phyloP scores from a whole-genome alignment of 208 protist genomes.

The Spongospora subterranea region DNA sequence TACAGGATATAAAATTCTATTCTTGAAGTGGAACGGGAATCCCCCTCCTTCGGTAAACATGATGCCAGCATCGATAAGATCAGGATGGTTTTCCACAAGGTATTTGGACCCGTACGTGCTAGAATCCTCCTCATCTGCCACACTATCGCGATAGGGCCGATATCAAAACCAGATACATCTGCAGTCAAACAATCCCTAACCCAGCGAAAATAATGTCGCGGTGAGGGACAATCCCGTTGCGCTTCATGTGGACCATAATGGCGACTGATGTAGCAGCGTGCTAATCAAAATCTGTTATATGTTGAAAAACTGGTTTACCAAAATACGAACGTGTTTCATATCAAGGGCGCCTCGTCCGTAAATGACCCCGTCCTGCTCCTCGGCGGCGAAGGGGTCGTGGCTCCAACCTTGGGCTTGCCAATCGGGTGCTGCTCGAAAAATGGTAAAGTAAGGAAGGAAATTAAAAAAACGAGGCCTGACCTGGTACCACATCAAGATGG shows the following conservation, averaged over 20 bases:
- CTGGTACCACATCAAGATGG: background rate
- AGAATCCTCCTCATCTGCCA: background rate
- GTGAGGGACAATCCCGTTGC: background rate
- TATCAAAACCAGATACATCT: too few species aligned
- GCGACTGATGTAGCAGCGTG: background rate
- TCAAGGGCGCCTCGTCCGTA: background rate
- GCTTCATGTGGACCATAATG: background rate
- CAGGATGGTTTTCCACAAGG: background rate
- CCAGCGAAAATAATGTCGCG: constrained; percentile 17
- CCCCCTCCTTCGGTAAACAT: background rate
- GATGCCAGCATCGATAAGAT: background rate
- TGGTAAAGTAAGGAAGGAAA: too few species aligned
- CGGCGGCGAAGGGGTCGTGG: too few species aligned
- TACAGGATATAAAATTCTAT: background rate
- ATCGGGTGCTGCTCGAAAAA: too few species aligned
- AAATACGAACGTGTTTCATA: background rate
- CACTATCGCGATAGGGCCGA: too few species aligned
- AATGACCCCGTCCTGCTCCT: background rate
- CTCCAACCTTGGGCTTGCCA: too few species aligned
- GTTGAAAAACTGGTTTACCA: too few species aligned
- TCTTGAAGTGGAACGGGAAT: constrained; percentile 4
- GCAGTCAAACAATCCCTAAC: background rate
- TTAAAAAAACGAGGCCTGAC: too few species aligned
- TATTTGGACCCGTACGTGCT: background rate
- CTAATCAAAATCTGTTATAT: too few species aligned